Conservation (phyloP, 179 eudicot species). For the Heliamphora pulchella region DNA sequence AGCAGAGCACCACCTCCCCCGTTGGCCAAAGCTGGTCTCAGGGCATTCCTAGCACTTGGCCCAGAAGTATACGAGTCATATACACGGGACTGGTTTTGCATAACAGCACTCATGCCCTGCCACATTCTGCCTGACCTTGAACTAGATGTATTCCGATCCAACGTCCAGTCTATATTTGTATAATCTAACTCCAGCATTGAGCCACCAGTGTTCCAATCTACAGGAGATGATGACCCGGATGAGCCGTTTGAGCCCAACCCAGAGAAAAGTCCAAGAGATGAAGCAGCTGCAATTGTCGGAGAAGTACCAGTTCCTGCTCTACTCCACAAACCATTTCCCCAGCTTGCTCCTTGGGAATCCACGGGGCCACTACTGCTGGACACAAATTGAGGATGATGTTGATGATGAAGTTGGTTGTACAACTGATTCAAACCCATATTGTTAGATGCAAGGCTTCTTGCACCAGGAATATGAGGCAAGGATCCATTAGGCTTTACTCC, state of each 20-base stretch:
- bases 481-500: constrained; percentile 37
- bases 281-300: constrained; percentile 54
- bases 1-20: too few relatives aligned
- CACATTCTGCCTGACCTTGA: constrained; percentile 37
- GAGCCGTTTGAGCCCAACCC: constrained; percentile 46
- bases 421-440: constrained; percentile 38
- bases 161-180: constrained; percentile 61
- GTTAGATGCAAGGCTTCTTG: constrained; percentile 46
- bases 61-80: constrained; percentile 35
- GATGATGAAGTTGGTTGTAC: constrained; percentile 44
- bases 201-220: constrained; percentile 61
- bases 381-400: constrained; percentile 41
- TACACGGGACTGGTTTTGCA: constrained; percentile 24
- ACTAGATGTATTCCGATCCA: constrained; percentile 34
- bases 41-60: constrained; percentile 33
- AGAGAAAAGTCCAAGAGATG: constrained; percentile 68
- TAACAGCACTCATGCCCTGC: constrained; percentile 33
- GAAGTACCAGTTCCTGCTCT: constrained; percentile 26
- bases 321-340: constrained; percentile 30
- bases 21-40: constrained; percentile 39
- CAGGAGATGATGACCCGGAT: constrained; percentile 47
- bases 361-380: constrained; percentile 27
- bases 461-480: constrained; percentile 35
- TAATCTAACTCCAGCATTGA: constrained; percentile 54
- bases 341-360: constrained; percentile 29